Evolutionary conservation across 2,329 filamentous ascomycete species (phyloP).

Genomic region (Xylariaceae sp.): DNA sequence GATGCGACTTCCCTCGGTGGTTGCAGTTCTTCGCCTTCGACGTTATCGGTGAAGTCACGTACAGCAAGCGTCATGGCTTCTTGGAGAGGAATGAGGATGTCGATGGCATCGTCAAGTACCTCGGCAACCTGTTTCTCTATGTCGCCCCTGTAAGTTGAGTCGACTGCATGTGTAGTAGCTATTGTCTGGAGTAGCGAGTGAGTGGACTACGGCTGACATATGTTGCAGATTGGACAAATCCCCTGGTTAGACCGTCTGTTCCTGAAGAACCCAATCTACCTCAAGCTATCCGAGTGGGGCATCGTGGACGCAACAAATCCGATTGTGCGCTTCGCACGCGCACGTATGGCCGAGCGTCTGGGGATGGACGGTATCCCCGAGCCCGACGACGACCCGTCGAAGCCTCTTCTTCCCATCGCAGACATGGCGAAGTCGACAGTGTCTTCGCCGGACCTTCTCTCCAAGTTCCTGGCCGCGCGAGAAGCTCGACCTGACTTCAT

Average conservation of each 20-base stretch:
- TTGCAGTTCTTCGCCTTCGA: constrained; percentile 79
- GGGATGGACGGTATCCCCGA: constrained; percentile 34
- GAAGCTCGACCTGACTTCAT: constrained; percentile 66
- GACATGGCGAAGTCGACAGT: constrained; percentile 30
- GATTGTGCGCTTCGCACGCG: constrained; percentile 65
- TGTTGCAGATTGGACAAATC: constrained; percentile 61
- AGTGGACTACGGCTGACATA: neutral
- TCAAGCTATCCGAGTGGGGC: constrained; percentile 62
- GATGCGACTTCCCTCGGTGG: constrained; percentile 65
- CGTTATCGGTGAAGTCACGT: constrained; percentile 73
- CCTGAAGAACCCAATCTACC: constrained; percentile 68
- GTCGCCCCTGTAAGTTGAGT: constrained; percentile 55
- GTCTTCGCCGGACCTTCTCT: constrained; percentile 54
- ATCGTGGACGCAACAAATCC: constrained; percentile 65
- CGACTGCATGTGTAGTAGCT: neutral
- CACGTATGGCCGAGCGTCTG: constrained; percentile 60
- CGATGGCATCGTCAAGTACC: constrained; percentile 64
- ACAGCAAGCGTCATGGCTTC: constrained; percentile 70
- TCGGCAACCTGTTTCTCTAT: constrained; percentile 62
- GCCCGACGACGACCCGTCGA: constrained; percentile 24
- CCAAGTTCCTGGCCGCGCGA: constrained; percentile 66
- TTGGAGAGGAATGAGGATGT: constrained; percentile 70
- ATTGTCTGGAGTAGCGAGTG: neutral
- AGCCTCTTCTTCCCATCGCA: constrained; percentile 34
- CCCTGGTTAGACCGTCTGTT: constrained; percentile 64